Evolutionary conservation across 768 basidiomycete genomes (phyloP), one percentile per base, ranked within the genome.

Genomic region (Pulveroboletus sp.): DNA sequence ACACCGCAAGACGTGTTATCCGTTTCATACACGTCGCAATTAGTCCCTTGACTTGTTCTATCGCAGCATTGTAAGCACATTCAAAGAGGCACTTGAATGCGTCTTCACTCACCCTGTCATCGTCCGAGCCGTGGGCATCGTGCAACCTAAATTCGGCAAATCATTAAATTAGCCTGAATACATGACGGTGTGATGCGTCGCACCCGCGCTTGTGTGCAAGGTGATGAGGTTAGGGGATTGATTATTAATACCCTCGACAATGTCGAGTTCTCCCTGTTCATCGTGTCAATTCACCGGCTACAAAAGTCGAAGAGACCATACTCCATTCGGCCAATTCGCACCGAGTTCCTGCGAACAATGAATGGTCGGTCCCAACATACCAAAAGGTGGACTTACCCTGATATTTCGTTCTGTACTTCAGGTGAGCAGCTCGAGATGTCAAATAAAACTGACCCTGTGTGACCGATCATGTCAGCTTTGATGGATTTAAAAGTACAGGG

Each of bases 171-270:
- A 4, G 31, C 16, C 12, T 3, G 7, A 23, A 31, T 22, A 22
- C 6, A 37, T 8, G 7, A 5, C 37, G 10, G 4, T 6, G 36
- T 22, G n/a, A 36, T 24, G 44, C 8, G 11, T 58, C 61, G 8
- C 9, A 67, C 58, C 22, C 35, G 64, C 38, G 30, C 53, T 23
- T 4, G 65, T 69, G 49, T 71, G 70, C 24, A 72, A 36, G 11
- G 67, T 65, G 6, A 63, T 31, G 19, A 45, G 32, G 24, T 73
- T 49, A 0, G 67, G 57, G 10, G 51, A 34, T 27, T 61, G 52
- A 31, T 62, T 42, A 34, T 72, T 71, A 45, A 72, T 54, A 10
- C 70, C 71, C 32, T 71, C 70, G 10, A 71, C 19, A 7, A 69
- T 70, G 43, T 71, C 68, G 17, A 68, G 31, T 47, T 68, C 67